phyloP scores from a whole-genome alignment of 164 flowering plant genomes.

The Buxus sempervirens region DNA sequence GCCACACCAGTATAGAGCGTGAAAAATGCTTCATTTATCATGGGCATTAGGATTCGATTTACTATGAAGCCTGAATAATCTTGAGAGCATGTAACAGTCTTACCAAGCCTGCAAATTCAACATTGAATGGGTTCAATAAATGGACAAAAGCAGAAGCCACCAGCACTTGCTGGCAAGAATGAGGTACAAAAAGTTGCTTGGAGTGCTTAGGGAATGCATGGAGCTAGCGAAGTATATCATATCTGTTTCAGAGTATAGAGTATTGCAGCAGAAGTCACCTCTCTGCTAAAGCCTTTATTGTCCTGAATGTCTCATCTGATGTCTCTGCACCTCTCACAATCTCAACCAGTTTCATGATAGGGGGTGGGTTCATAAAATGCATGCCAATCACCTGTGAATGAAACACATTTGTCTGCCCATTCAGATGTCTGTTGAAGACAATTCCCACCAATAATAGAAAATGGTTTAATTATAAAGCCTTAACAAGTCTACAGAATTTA shows the following conservation, averaged over 20 bases:
- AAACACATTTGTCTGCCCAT: too few species aligned
- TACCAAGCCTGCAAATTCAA: constrained; percentile 62
- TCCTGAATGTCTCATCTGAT: constrained; percentile 65
- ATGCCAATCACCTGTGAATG: constrained; percentile 79
- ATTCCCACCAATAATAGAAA: too few species aligned
- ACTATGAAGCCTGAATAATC: constrained; percentile 90
- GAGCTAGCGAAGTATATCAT: not conserved
- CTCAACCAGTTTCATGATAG: constrained; percentile 88
- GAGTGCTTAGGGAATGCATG: not conserved
- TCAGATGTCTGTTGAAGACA: too few species aligned
- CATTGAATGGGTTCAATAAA: not conserved
- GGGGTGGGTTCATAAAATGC: constrained; percentile 99
- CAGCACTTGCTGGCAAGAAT: not conserved
- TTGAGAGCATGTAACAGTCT: constrained; percentile 77
- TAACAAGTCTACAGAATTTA: too few species aligned
- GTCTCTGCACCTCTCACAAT: constrained; percentile 86
- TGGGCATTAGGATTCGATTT: constrained; percentile 90
- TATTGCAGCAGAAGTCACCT: constrained; percentile 38
- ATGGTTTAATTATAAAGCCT: too few species aligned
- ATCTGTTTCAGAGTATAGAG: not conserved
- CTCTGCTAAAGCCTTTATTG: constrained; percentile 68
- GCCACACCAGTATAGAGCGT: constrained; percentile 89
- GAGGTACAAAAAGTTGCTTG: not conserved
- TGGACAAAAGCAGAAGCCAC: not conserved
- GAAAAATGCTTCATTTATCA: constrained; percentile 93